Base-by-base conservation (phyloP, 2,329 filamentous ascomycete species). In the Saccharata proteae region DNA sequence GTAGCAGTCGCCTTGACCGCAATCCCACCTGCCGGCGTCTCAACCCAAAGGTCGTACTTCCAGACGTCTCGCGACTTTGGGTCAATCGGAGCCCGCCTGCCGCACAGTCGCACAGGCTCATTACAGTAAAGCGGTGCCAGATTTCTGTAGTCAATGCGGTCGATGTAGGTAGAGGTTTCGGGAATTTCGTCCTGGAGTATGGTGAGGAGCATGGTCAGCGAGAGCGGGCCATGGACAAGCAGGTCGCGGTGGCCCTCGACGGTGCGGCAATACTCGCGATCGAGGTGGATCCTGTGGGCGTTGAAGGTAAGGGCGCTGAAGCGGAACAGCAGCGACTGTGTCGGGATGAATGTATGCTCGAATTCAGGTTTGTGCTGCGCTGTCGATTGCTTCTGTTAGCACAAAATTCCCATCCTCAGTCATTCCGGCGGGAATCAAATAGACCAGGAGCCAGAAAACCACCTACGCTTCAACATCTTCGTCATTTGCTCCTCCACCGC, bases 251-350 rank as follows among this genome's bases (percentile, higher is more conserved):
- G 77, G 8, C 80, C 80, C 54, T 96, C 90, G 9, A 76, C 61
- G 9, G 70, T 61, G 22, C 68, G 67, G 30, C 75, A 76, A 56
- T 83, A 92, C 25, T 66, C 49, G 1, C 67, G 69, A 52, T 94
- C 81, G 14, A 93, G 66, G 57, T 98, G 90, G 43, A 98, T 94
- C 11, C 70, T 66, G 56, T 98, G 90, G 2, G 84, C 83, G 55
- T 98, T 98, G 63, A 84, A 86, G 3, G 81, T 88, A 19, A 98
- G 70, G 5, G 30, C 23, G 30, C 33, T 39, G 63, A 88, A 96
- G 36, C 86, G 75, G 59, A 93, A 93, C 32, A 98, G 73, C 4
- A 94, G 69, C 4, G 69, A 62, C 3, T 71, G 64, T 3, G 77
- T 76, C 1, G 85, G 83, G 0, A 59, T 69, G 15, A 93, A 58